These are phyloP conservation scores for Claviceps pazoutovae DNA, from an alignment of 2,329 filamentous ascomycete genomes.

Conservation along the genomic window DNA sequence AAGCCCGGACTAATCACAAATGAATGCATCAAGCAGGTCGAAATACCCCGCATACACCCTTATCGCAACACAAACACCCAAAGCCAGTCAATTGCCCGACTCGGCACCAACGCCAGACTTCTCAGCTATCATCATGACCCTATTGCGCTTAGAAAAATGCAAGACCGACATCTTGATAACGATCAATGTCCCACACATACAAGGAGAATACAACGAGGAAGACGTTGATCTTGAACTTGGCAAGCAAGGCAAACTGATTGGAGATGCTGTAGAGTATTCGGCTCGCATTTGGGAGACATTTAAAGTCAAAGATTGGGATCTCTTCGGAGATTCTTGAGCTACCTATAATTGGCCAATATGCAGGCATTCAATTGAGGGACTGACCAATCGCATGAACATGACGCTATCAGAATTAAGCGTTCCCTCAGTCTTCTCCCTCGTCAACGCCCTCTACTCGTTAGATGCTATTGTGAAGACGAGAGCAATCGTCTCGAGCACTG, in stretches of 20 bases:
- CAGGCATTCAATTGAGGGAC: not conserved
- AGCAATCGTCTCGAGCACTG: no score
- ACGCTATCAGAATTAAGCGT: not conserved
- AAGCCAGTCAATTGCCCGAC: slow-evolving; percentile 19
- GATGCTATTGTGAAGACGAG: no score
- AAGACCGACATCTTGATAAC: slow-evolving; percentile 72
- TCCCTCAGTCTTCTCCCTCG: not conserved
- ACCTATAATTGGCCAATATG: not conserved
- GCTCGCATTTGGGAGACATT: slow-evolving; percentile 57
- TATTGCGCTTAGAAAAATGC: slow-evolving; percentile 62
- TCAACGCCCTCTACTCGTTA: no score
- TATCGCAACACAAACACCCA: slow-evolving; percentile 48
- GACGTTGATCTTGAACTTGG: slow-evolving; percentile 55
- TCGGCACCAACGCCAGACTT: slow-evolving; percentile 39
- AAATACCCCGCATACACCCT: slow-evolving; percentile 52
- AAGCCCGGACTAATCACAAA: slow-evolving; percentile 11
- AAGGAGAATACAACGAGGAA: slow-evolving; percentile 57
- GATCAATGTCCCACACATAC: slow-evolving; percentile 76
- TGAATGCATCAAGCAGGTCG: slow-evolving; percentile 16
- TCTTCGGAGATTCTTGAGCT: slow-evolving; percentile 39
- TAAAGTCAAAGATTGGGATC: slow-evolving; percentile 64
- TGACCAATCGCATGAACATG: not conserved
- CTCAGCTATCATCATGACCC: slow-evolving; percentile 62
- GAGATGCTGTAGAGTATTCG: slow-evolving; percentile 53
- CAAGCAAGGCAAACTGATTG: slow-evolving; percentile 53